phyloP scores from a whole-genome alignment of 148 eudicot genomes.

The Cornus controversa region DNA sequence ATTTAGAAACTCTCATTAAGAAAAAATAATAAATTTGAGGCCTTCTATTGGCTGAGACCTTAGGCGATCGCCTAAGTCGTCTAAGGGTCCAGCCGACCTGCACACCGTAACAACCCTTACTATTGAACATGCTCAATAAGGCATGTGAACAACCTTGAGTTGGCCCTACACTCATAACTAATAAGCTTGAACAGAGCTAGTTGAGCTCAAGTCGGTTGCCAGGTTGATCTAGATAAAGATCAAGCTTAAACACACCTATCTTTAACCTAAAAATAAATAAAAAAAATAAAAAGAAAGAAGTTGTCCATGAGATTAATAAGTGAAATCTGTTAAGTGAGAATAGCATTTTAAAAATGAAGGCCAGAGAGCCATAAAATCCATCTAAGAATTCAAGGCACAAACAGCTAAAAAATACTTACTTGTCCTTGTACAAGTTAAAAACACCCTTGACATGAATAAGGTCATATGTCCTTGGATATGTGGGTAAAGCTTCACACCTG shows the following conservation, averaged over 20 bases:
- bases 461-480: conserved; percentile 90
- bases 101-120: too few species aligned
- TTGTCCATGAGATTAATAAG: too few species aligned
- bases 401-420: conserved; percentile 20
- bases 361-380: neutral
- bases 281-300: too few species aligned
- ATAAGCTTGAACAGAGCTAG: neutral
- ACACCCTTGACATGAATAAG: conserved; percentile 80
- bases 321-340: too few species aligned
- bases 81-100: too few species aligned
- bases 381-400: neutral
- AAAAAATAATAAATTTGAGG: too few species aligned
- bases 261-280: too few species aligned
- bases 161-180: neutral
- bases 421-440: conserved; percentile 75
- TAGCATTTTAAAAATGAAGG: conserved; percentile 2
- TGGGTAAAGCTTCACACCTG: conserved; percentile 92
- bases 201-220: neutral
- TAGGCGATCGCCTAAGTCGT: too few species aligned
- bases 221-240: too few species aligned
- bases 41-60: too few species aligned
- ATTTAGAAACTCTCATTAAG: too few species aligned
- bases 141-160: neutral
- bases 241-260: too few species aligned
- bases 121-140: neutral